These are phyloP conservation scores for Fusarium tjaetaba DNA, from an alignment of 2,329 filamentous ascomycete genomes.

Conservation along the genomic window DNA sequence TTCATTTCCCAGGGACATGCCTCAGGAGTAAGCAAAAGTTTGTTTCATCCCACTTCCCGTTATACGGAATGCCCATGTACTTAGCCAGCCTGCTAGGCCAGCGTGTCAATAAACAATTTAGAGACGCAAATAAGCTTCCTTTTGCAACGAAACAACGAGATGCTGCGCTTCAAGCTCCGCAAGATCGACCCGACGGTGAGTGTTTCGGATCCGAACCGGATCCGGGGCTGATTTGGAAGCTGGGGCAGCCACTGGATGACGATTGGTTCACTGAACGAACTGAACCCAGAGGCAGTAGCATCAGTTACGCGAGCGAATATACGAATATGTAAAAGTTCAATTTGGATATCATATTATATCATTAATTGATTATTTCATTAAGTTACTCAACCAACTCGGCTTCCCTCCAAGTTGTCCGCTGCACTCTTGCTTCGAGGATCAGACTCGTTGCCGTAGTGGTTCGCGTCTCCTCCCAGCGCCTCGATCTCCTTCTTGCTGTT, in stretches of 20 bases:
- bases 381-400: slow-evolving; percentile 38
- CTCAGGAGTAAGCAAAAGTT: background rate
- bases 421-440: slow-evolving; percentile 55
- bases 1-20: background rate
- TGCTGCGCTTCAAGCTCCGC: background rate
- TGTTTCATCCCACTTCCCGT: background rate
- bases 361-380: no score
- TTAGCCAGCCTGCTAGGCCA: background rate
- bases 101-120: background rate
- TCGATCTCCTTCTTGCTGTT: slow-evolving; percentile 54
- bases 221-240: slow-evolving; percentile 6
- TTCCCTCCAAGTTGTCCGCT: slow-evolving; percentile 52
- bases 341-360: background rate
- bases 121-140: background rate
- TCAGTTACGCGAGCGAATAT: background rate
- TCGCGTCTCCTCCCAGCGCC: slow-evolving; percentile 54
- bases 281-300: background rate
- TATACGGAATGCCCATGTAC: background rate
- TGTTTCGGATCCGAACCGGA: slow-evolving; percentile 36
- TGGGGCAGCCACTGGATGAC: background rate
- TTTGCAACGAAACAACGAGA: background rate
- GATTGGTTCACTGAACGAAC: background rate
- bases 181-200: background rate
- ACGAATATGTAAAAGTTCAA: no score
- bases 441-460: slow-evolving; percentile 54